Evolutionary conservation across 2,329 filamentous ascomycete species (phyloP).

Genomic region (Fusarium nodosum): DNA sequence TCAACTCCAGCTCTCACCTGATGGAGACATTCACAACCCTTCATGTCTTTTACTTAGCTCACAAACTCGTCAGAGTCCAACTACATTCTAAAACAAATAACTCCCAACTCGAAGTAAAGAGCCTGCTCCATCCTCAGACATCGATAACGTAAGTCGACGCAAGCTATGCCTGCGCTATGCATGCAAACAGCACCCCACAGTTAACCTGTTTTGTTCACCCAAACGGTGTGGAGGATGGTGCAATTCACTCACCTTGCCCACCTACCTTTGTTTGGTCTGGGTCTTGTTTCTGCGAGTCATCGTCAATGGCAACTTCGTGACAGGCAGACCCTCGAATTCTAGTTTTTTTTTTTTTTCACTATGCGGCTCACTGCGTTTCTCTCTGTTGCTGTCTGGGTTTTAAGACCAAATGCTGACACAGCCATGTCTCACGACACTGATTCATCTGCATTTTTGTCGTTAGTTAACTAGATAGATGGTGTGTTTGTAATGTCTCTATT

Average conservation of each 20-base stretch:
- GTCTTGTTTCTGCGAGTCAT: slow-evolving; percentile 48
- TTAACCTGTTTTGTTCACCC: slow-evolving; percentile 40
- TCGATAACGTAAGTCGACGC: slow-evolving; percentile 44
- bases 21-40: neutral
- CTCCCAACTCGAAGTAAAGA: slow-evolving; percentile 29
- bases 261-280: slow-evolving; percentile 25
- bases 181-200: slow-evolving; percentile 33
- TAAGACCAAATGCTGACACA: slow-evolving; percentile 3
- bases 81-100: slow-evolving; percentile 9
- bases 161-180: slow-evolving; percentile 35
- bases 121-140: slow-evolving; percentile 33
- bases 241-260: slow-evolving; percentile 43
- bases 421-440: slow-evolving; percentile 2
- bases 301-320: slow-evolving; percentile 43
- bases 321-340: slow-evolving; percentile 48
- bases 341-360: slow-evolving; percentile 20
- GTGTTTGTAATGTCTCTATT: slow-evolving; percentile 25
- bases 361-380: neutral
- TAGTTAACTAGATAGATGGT: slow-evolving; percentile 30
- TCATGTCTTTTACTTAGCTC: neutral
- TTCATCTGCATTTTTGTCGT: slow-evolving; percentile 6
- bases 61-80: slow-evolving; percentile 1
- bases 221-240: slow-evolving; percentile 43
- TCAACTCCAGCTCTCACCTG: neutral
- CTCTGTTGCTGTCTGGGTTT: slow-evolving; percentile 10